Percentiles rank a stretch among this genome's conserved stretches.
phyloP scores from a whole-genome alignment of 2,329 filamentous ascomycete genomes.

The Uncinocarpus reesii region DNA sequence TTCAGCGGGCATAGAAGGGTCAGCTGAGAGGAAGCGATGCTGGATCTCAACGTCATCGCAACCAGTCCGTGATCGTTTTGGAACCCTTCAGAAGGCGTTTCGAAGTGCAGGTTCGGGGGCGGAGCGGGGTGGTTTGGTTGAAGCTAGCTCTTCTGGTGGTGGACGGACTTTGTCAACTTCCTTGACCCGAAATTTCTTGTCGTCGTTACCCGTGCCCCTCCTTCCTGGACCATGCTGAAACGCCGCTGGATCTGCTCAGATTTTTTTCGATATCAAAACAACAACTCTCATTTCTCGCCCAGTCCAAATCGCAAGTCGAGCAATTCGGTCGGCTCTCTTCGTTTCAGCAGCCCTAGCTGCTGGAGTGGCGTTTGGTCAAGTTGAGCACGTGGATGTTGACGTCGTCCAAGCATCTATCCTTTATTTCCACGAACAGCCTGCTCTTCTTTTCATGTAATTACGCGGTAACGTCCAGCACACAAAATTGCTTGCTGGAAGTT shows the following conservation, averaged over 20 bases:
- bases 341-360: neutral
- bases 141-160: neutral
- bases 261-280: conserved; percentile 1
- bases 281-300: neutral
- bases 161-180: no score
- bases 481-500: neutral
- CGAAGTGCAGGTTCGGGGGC: neutral
- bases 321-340: neutral
- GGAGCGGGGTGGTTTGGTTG: neutral
- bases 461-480: neutral
- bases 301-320: neutral
- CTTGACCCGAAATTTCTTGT: neutral
- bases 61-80: neutral
- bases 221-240: conserved; percentile 5
- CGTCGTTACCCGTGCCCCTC: conserved; percentile 2
- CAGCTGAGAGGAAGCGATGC: neutral
- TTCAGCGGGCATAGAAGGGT: neutral
- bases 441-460: neutral
- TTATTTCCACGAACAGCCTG: conserved; percentile 5
- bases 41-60: conserved; percentile 7
- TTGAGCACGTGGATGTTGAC: conserved; percentile 13
- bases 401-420: conserved; percentile 4
- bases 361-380: conserved; percentile 12
- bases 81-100: neutral
- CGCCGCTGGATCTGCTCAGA: neutral